Conservation (phyloP, 495 filamentous ascomycete species). For the Copromyces sp. region DNA sequence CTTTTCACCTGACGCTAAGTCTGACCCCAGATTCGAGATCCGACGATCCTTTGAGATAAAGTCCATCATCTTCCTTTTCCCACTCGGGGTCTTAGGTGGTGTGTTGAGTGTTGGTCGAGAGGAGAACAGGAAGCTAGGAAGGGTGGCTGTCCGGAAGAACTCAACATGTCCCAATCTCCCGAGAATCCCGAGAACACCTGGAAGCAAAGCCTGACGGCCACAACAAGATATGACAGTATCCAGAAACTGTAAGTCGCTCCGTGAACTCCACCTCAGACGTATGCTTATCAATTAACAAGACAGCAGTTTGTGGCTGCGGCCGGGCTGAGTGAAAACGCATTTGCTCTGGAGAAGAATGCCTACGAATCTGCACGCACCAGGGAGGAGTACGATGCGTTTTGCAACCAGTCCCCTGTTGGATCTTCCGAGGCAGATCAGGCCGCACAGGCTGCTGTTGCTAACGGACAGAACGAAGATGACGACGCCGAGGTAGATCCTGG, state of each 20-base stretch:
- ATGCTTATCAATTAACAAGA: not conserved
- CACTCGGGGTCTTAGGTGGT: not conserved
- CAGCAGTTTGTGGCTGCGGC: constrained; percentile 5
- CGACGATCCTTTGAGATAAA: not conserved
- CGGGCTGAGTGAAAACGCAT: constrained; percentile 18
- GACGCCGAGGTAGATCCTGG: constrained; percentile 26
- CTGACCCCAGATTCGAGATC: not conserved
- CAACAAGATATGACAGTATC: constrained; percentile 43
- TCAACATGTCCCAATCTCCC: not conserved
- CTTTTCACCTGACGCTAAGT: not conserved
- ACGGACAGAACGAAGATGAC: not conserved
- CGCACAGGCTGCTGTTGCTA: not conserved
- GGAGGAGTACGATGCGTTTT: constrained; percentile 36
- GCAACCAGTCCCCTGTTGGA: not conserved
- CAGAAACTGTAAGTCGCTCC: constrained; percentile 33
- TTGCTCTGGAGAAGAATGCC: constrained; percentile 31
- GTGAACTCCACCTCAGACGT: not conserved
- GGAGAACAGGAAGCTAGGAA: not conserved
- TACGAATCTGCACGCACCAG: constrained; percentile 32
- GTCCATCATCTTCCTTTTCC: not conserved
- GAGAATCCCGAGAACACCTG: not conserved
- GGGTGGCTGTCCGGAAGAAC: not conserved
- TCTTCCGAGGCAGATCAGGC: not conserved
- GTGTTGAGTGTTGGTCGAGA: not conserved
- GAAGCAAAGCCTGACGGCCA: constrained; percentile 25